Conservation (phyloP, 75 land plant species). For the Adiantum capillusveneris region DNA sequence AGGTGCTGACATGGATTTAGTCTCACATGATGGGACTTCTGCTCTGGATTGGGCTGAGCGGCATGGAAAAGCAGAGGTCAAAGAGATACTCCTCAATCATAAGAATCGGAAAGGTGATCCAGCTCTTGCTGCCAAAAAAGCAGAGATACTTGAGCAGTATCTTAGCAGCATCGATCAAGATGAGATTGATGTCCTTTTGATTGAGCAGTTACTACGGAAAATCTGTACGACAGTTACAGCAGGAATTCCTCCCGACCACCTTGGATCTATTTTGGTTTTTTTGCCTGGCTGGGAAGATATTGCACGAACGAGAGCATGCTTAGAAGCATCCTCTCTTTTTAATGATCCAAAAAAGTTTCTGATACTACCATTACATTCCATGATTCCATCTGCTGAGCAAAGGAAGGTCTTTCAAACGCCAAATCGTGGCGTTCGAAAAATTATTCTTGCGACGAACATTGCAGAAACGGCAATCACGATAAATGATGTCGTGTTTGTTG, state of each 20-base stretch:
- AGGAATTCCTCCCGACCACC: constrained; percentile 26
- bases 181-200: constrained; percentile 58
- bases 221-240: constrained; percentile 35
- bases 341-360: constrained; percentile 58
- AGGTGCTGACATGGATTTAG: constrained; percentile 54
- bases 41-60: constrained; percentile 69
- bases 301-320: constrained; percentile 47
- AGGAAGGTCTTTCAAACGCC: constrained; percentile 78
- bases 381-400: constrained; percentile 80
- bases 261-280: constrained; percentile 82
- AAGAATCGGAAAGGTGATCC: constrained; percentile 14
- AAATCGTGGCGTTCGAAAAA: constrained; percentile 69
- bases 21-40: constrained; percentile 53
- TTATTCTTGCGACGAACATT: constrained; percentile 92
- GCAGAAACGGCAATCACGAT: constrained; percentile 94
- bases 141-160: constrained; percentile 56
- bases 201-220: constrained; percentile 55
- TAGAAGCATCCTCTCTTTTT: constrained; percentile 47
- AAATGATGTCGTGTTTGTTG: constrained; percentile 91
- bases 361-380: constrained; percentile 75
- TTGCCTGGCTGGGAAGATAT: constrained; percentile 99
- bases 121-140: constrained; percentile 29
- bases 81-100: constrained; percentile 45
- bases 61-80: constrained; percentile 45
- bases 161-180: constrained; percentile 55